Evolutionary conservation across 2,329 filamentous ascomycete genomes (phyloP).

Genomic region (Sporothrix pseudoabietina): DNA sequence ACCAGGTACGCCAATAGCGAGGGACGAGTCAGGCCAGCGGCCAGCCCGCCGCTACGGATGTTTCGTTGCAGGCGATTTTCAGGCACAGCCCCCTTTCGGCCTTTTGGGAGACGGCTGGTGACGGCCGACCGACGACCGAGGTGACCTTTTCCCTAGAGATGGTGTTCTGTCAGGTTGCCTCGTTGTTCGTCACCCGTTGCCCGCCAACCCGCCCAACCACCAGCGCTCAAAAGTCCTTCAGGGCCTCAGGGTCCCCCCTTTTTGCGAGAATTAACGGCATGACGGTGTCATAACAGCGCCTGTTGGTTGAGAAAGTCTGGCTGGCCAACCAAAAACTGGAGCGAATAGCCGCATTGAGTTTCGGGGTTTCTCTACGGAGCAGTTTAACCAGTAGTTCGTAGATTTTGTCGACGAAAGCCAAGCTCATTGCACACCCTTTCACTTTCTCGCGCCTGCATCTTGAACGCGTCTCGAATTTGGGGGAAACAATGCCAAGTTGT

Average conservation of each 20-base stretch:
- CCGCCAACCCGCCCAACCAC: neutral
- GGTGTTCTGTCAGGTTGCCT: neutral
- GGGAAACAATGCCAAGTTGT: neutral
- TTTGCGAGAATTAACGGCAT: neutral
- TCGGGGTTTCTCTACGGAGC: neutral
- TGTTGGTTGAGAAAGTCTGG: neutral
- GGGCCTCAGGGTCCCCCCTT: neutral
- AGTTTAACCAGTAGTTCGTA: too few relatives aligned
- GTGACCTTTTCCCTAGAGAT: neutral
- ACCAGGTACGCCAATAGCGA: slow-evolving; percentile 9
- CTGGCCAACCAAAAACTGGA: neutral
- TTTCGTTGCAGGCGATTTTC: slow-evolving; percentile 23
- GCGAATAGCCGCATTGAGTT: neutral
- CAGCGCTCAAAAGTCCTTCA: neutral
- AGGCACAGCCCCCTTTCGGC: slow-evolving; percentile 18
- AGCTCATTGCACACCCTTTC: neutral
- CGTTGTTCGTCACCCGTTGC: neutral
- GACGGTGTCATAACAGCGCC: neutral
- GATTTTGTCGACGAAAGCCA: slow-evolving; percentile 2
- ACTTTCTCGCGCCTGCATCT: neutral
- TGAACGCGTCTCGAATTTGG: neutral
- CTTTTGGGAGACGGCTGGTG: neutral
- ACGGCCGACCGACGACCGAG: neutral
- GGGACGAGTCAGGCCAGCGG: neutral
- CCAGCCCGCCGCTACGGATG: neutral